A percentile compares a stretch with the other conserved stretches of the same genome.
phyloP scores from a whole-genome alignment of 2,329 filamentous ascomycete species.

The Phialophora tarda region DNA sequence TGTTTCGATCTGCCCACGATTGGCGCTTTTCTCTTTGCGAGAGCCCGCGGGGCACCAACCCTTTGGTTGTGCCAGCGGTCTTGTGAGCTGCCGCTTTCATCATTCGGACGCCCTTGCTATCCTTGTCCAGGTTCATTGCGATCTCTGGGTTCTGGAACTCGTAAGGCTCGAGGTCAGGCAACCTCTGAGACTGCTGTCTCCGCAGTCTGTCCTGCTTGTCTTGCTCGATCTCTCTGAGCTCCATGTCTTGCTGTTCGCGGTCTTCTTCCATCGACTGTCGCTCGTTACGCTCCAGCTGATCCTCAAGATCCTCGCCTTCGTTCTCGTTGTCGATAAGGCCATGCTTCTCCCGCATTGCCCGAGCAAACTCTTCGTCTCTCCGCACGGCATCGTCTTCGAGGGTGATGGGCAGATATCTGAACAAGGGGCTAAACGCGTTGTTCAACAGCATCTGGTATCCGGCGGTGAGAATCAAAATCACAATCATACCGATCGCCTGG shows the following conservation, averaged over 20 bases:
- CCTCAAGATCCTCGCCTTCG: slow-evolving; percentile 52
- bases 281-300: slow-evolving; percentile 54
- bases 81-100: slow-evolving; percentile 33
- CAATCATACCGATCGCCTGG: slow-evolving; percentile 85
- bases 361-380: slow-evolving; percentile 87
- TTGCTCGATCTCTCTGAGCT: slow-evolving; percentile 50
- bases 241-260: slow-evolving; percentile 55
- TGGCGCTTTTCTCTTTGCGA: slow-evolving; percentile 26
- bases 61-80: slow-evolving; percentile 34
- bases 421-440: slow-evolving; percentile 79
- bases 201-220: slow-evolving; percentile 35
- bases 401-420: slow-evolving; percentile 89
- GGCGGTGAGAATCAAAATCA: slow-evolving; percentile 71
- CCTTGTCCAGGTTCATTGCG: slow-evolving; percentile 35
- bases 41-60: slow-evolving; percentile 28
- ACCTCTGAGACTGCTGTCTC: slow-evolving; percentile 32
- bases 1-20: slow-evolving; percentile 50
- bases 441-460: slow-evolving; percentile 84
- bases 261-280: slow-evolving; percentile 48
- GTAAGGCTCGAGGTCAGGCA: slow-evolving; percentile 41
- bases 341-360: slow-evolving; percentile 73
- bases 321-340: slow-evolving; percentile 64
- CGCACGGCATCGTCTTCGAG: slow-evolving; percentile 92
- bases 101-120: slow-evolving; percentile 35
- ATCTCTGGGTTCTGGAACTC: slow-evolving; percentile 41